Evolutionary conservation across 345 rosid species (phyloP).

Genomic region (Mallotus nudiflorus): DNA sequence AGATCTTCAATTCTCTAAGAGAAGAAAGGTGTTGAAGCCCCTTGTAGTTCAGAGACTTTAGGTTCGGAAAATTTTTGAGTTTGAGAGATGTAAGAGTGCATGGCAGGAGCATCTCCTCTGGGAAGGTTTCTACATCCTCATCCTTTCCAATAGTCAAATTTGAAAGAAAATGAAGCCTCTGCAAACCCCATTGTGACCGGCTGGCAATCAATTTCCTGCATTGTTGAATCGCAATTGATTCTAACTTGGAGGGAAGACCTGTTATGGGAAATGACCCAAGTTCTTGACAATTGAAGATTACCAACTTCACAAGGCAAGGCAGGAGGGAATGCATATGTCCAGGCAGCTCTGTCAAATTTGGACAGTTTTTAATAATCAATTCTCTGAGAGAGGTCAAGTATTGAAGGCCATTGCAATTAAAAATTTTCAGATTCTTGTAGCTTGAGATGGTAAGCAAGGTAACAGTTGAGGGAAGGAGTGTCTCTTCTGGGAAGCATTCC

Average conservation of each 20-base stretch:
- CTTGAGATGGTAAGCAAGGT: conserved; percentile 10
- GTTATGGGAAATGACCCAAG: neutral
- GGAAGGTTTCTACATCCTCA: neutral
- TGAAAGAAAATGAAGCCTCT: neutral
- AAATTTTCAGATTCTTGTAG: conserved; percentile 10
- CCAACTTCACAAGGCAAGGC: conserved; percentile 3
- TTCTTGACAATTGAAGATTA: conserved; percentile 10
- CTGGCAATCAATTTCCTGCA: neutral
- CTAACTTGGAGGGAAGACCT: neutral
- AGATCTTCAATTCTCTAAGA: conserved; percentile 13
- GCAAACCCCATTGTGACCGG: neutral
- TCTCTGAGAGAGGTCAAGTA: conserved; percentile 9
- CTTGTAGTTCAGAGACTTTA: conserved; percentile 2
- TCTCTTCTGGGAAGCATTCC: conserved; percentile 16
- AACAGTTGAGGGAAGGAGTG: conserved; percentile 11
- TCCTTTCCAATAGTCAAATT: too few relatives aligned
- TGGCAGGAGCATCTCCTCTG: conserved; percentile 13
- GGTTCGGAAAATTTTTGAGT: neutral
- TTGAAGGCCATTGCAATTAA: neutral
- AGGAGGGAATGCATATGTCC: neutral
- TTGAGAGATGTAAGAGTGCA: conserved; percentile 13
- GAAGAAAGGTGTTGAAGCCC: conserved; percentile 14
- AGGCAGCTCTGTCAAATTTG: conserved; percentile 8
- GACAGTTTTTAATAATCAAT: neutral
- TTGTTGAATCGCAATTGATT: neutral